Evolutionary conservation across 2,329 filamentous ascomycete genomes (phyloP).

Genomic region (Orbilia ellipsospora): DNA sequence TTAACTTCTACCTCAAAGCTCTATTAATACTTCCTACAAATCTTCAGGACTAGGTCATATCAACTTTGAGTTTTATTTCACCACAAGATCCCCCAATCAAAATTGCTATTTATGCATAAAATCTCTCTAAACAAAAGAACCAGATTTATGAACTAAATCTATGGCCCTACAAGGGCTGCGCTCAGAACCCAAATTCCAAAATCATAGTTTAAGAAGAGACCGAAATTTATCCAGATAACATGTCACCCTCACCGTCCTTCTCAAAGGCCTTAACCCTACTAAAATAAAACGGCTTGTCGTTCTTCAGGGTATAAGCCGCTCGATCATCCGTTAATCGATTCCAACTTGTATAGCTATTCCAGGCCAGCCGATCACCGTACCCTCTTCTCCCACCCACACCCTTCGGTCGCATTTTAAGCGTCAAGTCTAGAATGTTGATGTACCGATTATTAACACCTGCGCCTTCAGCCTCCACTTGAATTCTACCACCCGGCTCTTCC

Average conservation of each 20-base stretch:
- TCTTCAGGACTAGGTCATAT: too few species aligned
- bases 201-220: too few species aligned
- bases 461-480: slow-evolving; percentile 88
- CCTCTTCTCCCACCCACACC: slow-evolving; percentile 68
- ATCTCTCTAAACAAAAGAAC: too few species aligned
- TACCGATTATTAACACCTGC: slow-evolving; percentile 71
- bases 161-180: too few species aligned
- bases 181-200: too few species aligned
- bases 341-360: slow-evolving; percentile 92
- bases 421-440: slow-evolving; percentile 82
- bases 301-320: slow-evolving; percentile 78
- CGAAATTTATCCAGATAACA: not conserved
- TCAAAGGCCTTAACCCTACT: slow-evolving; percentile 75
- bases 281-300: slow-evolving; percentile 75
- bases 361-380: slow-evolving; percentile 83
- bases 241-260: slow-evolving; percentile 59
- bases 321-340: slow-evolving; percentile 90
- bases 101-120: too few species aligned
- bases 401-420: slow-evolving; percentile 67
- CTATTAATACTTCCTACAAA: too few species aligned
- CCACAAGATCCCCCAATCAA: too few species aligned
- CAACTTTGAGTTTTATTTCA: too few species aligned
- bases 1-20: too few species aligned
- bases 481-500: slow-evolving; percentile 64
- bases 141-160: too few species aligned